Evolutionary conservation across 2,329 filamentous ascomycete species (phyloP).

Genomic region (Trichophyton verrucosum): DNA sequence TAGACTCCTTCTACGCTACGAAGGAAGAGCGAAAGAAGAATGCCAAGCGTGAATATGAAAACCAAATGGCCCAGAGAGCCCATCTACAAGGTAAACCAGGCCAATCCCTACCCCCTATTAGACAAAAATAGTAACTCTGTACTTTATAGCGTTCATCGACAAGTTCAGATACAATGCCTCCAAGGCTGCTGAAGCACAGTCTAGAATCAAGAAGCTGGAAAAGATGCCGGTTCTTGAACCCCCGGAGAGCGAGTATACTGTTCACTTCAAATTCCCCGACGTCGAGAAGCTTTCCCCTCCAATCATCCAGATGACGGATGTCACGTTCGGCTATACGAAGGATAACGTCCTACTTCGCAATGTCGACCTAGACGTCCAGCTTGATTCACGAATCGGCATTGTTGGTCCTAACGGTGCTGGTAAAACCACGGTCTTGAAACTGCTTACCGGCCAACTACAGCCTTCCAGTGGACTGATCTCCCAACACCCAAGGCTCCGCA

Average conservation of each 20-base stretch:
- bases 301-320: conserved; percentile 92
- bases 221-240: conserved; percentile 86
- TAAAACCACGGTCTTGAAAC: conserved; percentile 95
- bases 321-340: conserved; percentile 74
- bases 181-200: conserved; percentile 96
- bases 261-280: conserved; percentile 94
- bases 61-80: conserved; percentile 85
- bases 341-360: conserved; percentile 71
- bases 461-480: conserved; percentile 72
- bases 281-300: conserved; percentile 96
- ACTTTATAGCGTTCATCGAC: conserved; percentile 68
- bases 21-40: conserved; percentile 96
- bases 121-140: not conserved
- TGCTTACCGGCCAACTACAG: conserved; percentile 77
- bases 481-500: conserved; percentile 71
- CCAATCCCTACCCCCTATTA: not conserved
- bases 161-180: conserved; percentile 99
- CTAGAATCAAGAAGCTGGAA: conserved; percentile 96
- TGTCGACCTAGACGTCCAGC: conserved; percentile 90
- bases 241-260: conserved; percentile 86
- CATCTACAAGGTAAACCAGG: conserved; percentile 57
- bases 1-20: conserved; percentile 87
- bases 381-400: conserved; percentile 96
- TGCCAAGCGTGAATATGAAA: conserved; percentile 94
- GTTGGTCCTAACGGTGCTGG: conserved; percentile 98